Evolutionary conservation across 2,329 filamentous ascomycete genomes (phyloP).

Genomic region (Xylariaceae sp.): DNA sequence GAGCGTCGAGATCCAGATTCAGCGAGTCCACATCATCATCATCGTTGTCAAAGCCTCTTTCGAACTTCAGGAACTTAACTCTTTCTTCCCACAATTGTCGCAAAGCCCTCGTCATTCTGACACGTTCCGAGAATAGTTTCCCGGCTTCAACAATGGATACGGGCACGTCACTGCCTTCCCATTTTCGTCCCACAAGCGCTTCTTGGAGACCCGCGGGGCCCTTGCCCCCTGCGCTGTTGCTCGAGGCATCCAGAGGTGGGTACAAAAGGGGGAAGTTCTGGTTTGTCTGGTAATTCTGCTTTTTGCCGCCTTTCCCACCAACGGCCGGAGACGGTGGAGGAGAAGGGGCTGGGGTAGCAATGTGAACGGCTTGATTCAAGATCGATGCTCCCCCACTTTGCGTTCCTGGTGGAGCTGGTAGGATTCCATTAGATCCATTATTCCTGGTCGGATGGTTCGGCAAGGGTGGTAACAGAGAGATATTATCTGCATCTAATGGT

Average conservation of each 20-base stretch:
- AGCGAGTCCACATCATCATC: slow-evolving; percentile 35
- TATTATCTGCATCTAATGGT: slow-evolving; percentile 84
- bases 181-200: slow-evolving; percentile 72
- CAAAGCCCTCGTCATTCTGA: slow-evolving; percentile 87
- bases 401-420: slow-evolving; percentile 49
- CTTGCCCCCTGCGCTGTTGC: slow-evolving; percentile 87
- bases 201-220: slow-evolving; percentile 78
- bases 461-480: slow-evolving; percentile 81
- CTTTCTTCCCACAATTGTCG: slow-evolving; percentile 93
- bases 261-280: slow-evolving; percentile 99
- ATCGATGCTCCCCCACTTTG: slow-evolving; percentile 69
- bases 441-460: slow-evolving; percentile 66
- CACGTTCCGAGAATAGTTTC: slow-evolving; percentile 82
- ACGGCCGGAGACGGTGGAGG: slow-evolving; percentile 85
- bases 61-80: slow-evolving; percentile 85
- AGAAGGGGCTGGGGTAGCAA: slow-evolving; percentile 95
- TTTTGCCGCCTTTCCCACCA: slow-evolving; percentile 91
- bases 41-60: slow-evolving; percentile 75
- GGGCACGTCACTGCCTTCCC: slow-evolving; percentile 92
- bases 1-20: slow-evolving; percentile 33
- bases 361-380: slow-evolving; percentile 92
- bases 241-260: slow-evolving; percentile 81
- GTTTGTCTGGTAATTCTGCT: slow-evolving; percentile 99
- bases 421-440: slow-evolving; percentile 57
- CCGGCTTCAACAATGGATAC: slow-evolving; percentile 94